phyloP scores from a whole-genome alignment of 1,139 yeast genomes.

The Spathaspora sp. region DNA sequence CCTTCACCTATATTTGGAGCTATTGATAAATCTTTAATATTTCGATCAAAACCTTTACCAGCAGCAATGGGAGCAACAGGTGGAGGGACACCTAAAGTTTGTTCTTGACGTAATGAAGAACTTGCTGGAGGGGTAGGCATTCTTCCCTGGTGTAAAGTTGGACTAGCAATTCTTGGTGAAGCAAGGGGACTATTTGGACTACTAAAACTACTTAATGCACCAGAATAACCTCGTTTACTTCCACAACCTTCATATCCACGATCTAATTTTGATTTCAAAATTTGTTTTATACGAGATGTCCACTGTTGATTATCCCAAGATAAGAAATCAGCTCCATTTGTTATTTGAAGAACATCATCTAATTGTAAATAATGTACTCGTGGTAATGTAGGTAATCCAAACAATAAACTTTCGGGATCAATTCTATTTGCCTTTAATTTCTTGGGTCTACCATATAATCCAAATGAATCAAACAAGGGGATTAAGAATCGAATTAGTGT shows the following conservation, averaged over 20 bases:
- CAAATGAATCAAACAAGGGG: constrained; percentile 84
- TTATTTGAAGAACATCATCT: constrained; percentile 27
- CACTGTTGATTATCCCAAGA: constrained; percentile 72
- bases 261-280: constrained; percentile 62
- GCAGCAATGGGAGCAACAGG: constrained; percentile 6
- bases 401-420: constrained; percentile 75
- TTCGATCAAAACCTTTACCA: constrained; percentile 12
- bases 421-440: constrained; percentile 84
- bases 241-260: constrained; percentile 89
- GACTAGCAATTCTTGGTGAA: constrained; percentile 8
- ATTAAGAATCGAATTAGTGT: constrained; percentile 84
- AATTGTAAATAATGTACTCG: constrained; percentile 71
- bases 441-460: constrained; percentile 87
- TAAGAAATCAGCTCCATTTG: constrained; percentile 23
- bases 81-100: constrained; percentile 9
- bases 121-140: background rate
- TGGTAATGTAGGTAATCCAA: constrained; percentile 91
- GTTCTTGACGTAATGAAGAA: background rate
- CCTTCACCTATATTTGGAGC: constrained; percentile 4
- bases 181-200: constrained; percentile 34
- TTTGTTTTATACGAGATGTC: constrained; percentile 61
- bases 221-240: constrained; percentile 57
- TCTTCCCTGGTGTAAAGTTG: background rate
- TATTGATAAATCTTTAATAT: constrained; percentile 12
- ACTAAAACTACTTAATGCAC: constrained; percentile 53